These are phyloP conservation scores for Tylopilus subfusipes DNA, from an alignment of 768 basidiomycete genomes.

Conservation along the genomic window DNA sequence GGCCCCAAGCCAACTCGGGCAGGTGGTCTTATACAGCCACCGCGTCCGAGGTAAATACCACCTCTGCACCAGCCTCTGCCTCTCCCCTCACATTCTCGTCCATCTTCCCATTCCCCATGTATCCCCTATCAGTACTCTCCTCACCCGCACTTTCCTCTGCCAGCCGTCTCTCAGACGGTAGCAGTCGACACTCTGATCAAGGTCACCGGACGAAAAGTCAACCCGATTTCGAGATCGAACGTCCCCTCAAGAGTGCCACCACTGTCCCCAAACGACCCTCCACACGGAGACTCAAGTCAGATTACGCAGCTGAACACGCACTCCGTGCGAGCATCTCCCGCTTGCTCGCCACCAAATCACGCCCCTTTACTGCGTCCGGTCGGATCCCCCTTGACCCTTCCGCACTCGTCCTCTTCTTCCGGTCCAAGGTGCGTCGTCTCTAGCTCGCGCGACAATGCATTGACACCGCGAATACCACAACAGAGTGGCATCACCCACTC, in stretches of 20 bases:
- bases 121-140: slow-evolving; percentile 28
- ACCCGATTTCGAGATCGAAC: slow-evolving; percentile 68
- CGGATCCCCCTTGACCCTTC: slow-evolving; percentile 68
- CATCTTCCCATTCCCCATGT: slow-evolving; percentile 21
- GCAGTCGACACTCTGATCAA: slow-evolving; percentile 32
- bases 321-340: slow-evolving; percentile 53
- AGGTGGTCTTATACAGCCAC: slow-evolving; percentile 33
- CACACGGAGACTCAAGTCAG: slow-evolving; percentile 35
- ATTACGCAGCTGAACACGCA: slow-evolving; percentile 49
- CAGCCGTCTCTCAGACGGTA: slow-evolving; percentile 39
- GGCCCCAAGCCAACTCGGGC: slow-evolving; percentile 31
- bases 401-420: slow-evolving; percentile 70
- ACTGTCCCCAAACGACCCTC: slow-evolving; percentile 31
- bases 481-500: slow-evolving; percentile 79
- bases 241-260: slow-evolving; percentile 37
- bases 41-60: slow-evolving; percentile 32
- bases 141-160: slow-evolving; percentile 32
- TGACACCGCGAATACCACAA: neutral
- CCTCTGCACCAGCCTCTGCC: slow-evolving; percentile 9
- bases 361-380: slow-evolving; percentile 63
- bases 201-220: slow-evolving; percentile 40
- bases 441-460: neutral
- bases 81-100: slow-evolving; percentile 13
- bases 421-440: slow-evolving; percentile 56
- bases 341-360: slow-evolving; percentile 55